Evolutionary conservation across 441 rosid species (phyloP), one percentile per base, ranked within the genome.

Genomic region (Bocquillonia castaneifolia): DNA sequence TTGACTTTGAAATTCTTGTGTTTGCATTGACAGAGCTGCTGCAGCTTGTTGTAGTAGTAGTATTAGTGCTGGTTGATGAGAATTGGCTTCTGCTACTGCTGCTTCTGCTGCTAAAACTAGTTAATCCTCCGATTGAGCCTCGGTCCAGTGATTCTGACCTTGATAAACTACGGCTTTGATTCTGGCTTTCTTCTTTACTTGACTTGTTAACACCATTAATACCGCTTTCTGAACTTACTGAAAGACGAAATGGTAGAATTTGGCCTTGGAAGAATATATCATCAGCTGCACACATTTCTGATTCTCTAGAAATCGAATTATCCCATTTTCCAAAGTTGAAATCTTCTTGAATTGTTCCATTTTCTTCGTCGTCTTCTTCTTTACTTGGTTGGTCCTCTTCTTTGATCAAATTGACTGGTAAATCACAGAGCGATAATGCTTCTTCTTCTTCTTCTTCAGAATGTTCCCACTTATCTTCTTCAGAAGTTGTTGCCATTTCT

Each of bases 271-370:
- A 93, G 82, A 93, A 93, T 53, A 93, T 83, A 47, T 93, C 94
- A 34, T 93, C 98, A 0, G 98, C 97, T 0, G 91, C 80, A 26
- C 93, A 88, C 93, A 92, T 92, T 59, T 83, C 88, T 61, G 81
- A 74, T 50, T 74, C 79, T 34, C 72, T 61, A 1, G 84, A 77
- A 52, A 74, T 50, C 29, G 83, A 71, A 34, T 76, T 81, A 59
- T 53, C 78, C 76, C 81, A 78, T 28, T 84, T 80, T 5, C 80
- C 88, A 50, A 90, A 93, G 64, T 90, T 86, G 58, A 90, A 87
- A 53, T 86, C 76, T 60, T 83, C 84, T 32, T 74, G 77, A 45
- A 37, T 56, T 3, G 31, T 67, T 78, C 67, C 78, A 13, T 47
- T 65, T 70, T 40, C 69, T 67, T 48, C 73, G 14, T 68, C 14